Evolutionary conservation across 345 rosid species (phyloP), one percentile per base, ranked within the genome.

Genomic region (Bruguiera parviflora): DNA sequence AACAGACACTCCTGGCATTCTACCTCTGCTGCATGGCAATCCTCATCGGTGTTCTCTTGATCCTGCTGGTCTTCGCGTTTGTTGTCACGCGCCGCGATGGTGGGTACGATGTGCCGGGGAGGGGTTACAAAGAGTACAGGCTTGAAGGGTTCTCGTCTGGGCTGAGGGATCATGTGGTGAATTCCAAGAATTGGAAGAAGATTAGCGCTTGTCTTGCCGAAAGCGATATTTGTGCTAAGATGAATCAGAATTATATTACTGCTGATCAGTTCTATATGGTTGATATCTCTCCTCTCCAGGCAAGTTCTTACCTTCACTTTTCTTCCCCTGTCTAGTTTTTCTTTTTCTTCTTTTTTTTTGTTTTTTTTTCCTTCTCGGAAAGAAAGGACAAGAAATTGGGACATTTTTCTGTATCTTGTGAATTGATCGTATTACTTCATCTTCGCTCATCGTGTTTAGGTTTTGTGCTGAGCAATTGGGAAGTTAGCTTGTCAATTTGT

Each of bases 21-120:
- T 93, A 93, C 67, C 91, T 93, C 39, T 91, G 95, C 49, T 84
- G 86, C 68, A 93, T 90, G 98, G 98, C 92, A 64, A 84, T 93
- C 67, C 84, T 93, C 61, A 93, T 93, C 60, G 85, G 58, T 5
- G 82, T 88, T 67, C 85, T 93, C 72, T 78, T 93, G 64, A 57
- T 85, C 52, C 74, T 93, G 73, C 78, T 91, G 11, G 79, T 93
- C 39, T 91, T 89, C 68, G 94, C 98, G 22, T 93, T 87, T 71
- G 82, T 88, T 11, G 96, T 93, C 69, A 93, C 97, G 46, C 84
- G 89, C 64, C 75, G 82, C 21, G 96, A 93, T 15, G 98, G 97
- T 15, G 78, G 92, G 70, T 79, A 73, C 62, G 56, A n/a, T 28
- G 88, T 91, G 11, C 87, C 89, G 19, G 97, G 97, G 11, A 78